Conservation (phyloP, 805 yeast genomes). For the Wickerhamiella sorbophila region DNA sequence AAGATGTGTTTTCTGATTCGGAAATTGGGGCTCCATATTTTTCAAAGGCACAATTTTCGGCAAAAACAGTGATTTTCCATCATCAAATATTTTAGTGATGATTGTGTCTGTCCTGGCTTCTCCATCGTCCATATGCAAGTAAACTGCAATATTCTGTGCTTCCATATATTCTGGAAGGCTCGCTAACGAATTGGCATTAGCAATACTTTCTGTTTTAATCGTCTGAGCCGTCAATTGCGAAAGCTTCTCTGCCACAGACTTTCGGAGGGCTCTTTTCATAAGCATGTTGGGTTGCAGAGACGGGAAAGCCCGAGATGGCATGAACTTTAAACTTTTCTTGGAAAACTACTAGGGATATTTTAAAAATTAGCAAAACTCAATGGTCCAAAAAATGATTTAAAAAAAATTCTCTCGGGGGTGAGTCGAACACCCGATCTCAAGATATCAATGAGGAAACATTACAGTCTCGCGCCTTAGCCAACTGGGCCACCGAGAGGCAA, state of each 20-base stretch:
- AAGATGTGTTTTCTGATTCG: slow-evolving; percentile 31
- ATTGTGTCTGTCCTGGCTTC: slow-evolving; percentile 52
- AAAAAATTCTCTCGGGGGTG: slow-evolving; percentile 17
- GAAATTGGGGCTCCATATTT: slow-evolving; percentile 23
- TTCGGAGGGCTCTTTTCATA: slow-evolving; percentile 12
- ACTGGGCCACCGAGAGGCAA: slow-evolving; percentile 20
- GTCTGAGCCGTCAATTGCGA: slow-evolving; percentile 1
- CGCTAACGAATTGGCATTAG: slow-evolving; percentile 17
- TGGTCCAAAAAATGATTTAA: no score
- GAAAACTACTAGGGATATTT: neutral
- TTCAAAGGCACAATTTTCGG: slow-evolving; percentile 41
- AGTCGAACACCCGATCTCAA: slow-evolving; percentile 21
- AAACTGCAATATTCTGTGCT: slow-evolving; percentile 46
- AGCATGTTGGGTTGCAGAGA: neutral
- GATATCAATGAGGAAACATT: slow-evolving; percentile 17
- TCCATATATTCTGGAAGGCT: slow-evolving; percentile 27
- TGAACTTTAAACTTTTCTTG: neutral
- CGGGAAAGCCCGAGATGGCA: neutral
- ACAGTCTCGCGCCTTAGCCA: slow-evolving; percentile 22
- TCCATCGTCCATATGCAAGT: slow-evolving; percentile 58
- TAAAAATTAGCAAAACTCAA: neutral
- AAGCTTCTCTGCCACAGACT: slow-evolving; percentile 6
- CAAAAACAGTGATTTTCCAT: slow-evolving; percentile 30
- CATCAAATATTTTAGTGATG: slow-evolving; percentile 37
- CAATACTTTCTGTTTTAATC: slow-evolving; percentile 9